A percentile compares a stretch with the other conserved stretches of the same genome.
Conservation (phyloP, 2,329 filamentous ascomycete genomes). For the Colletotrichum tofieldiae region DNA sequence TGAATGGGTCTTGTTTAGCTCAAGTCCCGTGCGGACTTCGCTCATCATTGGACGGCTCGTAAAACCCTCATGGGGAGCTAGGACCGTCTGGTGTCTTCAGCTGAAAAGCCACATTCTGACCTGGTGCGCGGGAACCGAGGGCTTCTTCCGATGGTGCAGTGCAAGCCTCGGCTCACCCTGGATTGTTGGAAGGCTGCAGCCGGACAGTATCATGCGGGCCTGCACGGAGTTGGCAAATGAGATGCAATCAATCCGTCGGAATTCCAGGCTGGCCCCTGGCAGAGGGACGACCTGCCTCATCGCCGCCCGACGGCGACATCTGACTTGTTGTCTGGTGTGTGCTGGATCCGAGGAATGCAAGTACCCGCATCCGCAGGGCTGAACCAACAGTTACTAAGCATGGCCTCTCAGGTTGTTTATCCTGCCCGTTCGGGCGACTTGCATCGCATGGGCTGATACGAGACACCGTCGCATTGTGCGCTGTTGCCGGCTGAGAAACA, state of each 20-base stretch:
- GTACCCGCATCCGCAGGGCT: slow-evolving; percentile 33
- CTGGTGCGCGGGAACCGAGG: background rate
- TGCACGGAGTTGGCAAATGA: background rate
- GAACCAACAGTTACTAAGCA: slow-evolving; percentile 7
- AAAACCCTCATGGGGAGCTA: background rate
- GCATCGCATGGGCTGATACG: slow-evolving; percentile 31
- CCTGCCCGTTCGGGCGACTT: slow-evolving; percentile 26
- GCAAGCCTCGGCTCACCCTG: background rate
- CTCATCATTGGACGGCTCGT: background rate
- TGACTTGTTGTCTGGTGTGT: background rate
- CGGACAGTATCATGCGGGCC: background rate
- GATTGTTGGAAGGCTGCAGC: background rate
- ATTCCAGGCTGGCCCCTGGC: background rate
- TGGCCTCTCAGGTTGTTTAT: background rate
- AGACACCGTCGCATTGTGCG: slow-evolving; percentile 16
- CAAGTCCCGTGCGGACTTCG: background rate
- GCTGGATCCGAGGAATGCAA: slow-evolving; percentile 1
- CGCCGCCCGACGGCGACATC: background rate
- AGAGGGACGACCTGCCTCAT: background rate
- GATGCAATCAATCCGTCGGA: background rate
- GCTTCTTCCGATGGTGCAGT: too few relatives aligned
- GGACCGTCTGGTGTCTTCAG: slow-evolving; percentile 7
- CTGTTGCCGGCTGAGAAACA: background rate
- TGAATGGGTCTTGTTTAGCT: background rate
- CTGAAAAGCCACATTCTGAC: slow-evolving; percentile 8